Evolutionary conservation across 2,329 filamentous ascomycete species (phyloP).

Genomic region (Hypoxylon sp.): DNA sequence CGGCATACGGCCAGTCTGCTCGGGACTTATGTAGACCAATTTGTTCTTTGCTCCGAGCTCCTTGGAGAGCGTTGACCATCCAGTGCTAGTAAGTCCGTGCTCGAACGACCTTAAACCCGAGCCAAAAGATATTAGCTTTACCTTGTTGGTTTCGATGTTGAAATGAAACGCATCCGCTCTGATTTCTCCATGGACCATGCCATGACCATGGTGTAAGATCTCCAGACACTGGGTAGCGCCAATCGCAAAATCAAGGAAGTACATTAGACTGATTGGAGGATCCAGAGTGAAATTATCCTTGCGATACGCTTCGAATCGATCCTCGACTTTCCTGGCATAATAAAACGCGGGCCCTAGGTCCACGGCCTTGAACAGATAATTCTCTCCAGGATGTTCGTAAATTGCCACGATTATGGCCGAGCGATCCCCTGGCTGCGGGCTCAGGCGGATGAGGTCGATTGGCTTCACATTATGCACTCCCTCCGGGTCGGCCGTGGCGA

Average conservation of each 20-base stretch:
- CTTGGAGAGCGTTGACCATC: conserved; percentile 86
- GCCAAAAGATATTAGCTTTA: conserved; percentile 88
- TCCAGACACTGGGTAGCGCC: conserved; percentile 89
- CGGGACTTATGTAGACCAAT: conserved; percentile 91
- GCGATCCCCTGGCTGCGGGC: conserved; percentile 77
- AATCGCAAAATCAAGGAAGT: conserved; percentile 92
- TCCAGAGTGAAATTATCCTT: conserved; percentile 64
- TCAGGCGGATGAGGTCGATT: conserved; percentile 82
- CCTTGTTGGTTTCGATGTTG: conserved; percentile 76
- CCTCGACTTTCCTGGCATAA: conserved; percentile 66
- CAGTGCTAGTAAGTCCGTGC: conserved; percentile 86
- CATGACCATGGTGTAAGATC: conserved; percentile 89
- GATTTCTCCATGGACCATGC: conserved; percentile 91
- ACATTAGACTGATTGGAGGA: conserved; percentile 76
- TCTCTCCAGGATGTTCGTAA: conserved; percentile 82
- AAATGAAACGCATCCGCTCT: conserved; percentile 93
- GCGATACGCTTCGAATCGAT: conserved; percentile 63
- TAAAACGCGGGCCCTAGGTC: conserved; percentile 85
- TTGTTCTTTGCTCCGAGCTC: conserved; percentile 91
- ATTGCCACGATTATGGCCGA: conserved; percentile 82
- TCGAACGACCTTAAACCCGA: conserved; percentile 91
- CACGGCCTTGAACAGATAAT: conserved; percentile 78
- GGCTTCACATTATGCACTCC: conserved; percentile 84
- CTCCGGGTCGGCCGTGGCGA: conserved; percentile 78
- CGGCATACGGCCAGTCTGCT: conserved; percentile 93